A percentile compares a stretch with the other conserved stretches of the same genome.
These are phyloP conservation scores for Passiflora organensis DNA, from an alignment of 345 rosid species.

Conservation along the genomic window DNA sequence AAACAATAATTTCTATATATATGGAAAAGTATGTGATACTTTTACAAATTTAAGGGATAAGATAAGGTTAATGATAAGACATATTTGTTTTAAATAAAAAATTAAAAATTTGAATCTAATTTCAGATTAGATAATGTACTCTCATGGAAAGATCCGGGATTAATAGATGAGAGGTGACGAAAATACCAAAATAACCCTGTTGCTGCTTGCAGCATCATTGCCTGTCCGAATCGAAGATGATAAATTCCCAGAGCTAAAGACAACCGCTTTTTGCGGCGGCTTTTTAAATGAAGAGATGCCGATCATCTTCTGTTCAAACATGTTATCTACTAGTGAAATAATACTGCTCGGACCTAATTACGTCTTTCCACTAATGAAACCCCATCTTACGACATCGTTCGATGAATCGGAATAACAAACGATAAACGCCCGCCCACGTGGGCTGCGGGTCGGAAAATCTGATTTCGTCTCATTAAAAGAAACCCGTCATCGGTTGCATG, in stretches of 20 bases:
- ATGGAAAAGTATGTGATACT: too few relatives aligned
- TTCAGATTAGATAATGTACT: too few relatives aligned
- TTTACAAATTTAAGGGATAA: too few relatives aligned
- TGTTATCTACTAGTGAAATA: conserved; percentile 6
- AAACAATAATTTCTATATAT: too few relatives aligned
- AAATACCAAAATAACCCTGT: conserved; percentile 1
- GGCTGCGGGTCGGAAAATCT: conserved; percentile 17
- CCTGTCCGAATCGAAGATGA: conserved; percentile 15
- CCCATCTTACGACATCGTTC: too few relatives aligned
- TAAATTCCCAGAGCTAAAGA: not conserved
- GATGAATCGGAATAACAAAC: too few relatives aligned
- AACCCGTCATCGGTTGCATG: conserved; percentile 13
- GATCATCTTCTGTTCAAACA: not conserved
- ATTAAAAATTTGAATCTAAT: too few relatives aligned
- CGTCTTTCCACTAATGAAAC: conserved; percentile 3
- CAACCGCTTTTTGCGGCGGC: conserved; percentile 27
- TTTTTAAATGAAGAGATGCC: not conserved
- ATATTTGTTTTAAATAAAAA: too few relatives aligned
- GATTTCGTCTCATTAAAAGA: not conserved
- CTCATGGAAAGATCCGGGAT: too few relatives aligned
- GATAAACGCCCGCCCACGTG: conserved; percentile 28
- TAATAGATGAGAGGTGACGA: not conserved
- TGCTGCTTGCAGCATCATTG: not conserved
- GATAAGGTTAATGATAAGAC: too few relatives aligned
- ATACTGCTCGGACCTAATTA: not conserved